phyloP scores from a whole-genome alignment of 441 rosid species.

The Omphalea diandra region DNA sequence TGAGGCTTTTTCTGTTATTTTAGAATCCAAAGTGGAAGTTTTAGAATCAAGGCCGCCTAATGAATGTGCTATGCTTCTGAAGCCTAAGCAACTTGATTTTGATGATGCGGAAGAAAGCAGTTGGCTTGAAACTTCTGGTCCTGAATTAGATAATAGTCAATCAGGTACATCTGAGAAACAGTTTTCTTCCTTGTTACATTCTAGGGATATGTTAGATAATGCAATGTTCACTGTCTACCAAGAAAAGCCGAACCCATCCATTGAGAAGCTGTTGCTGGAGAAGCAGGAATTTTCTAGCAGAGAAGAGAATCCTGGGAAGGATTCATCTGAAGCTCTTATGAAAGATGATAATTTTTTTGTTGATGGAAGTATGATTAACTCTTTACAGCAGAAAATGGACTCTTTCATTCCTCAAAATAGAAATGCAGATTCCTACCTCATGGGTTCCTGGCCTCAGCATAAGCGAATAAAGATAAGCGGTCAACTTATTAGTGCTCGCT shows the following conservation, averaged over 20 bases:
- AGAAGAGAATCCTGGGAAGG: constrained; percentile 28
- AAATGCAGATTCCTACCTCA: constrained; percentile 17
- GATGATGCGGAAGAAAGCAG: constrained; percentile 37
- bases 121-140: constrained; percentile 30
- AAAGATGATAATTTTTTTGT: constrained; percentile 17
- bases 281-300: constrained; percentile 28
- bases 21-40: constrained; percentile 29
- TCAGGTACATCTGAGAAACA: constrained; percentile 26
- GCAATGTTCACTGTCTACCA: constrained; percentile 28
- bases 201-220: constrained; percentile 28
- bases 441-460: constrained; percentile 40
- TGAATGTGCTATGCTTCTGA: constrained; percentile 33
- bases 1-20: constrained; percentile 27
- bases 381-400: constrained; percentile 25
- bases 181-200: constrained; percentile 23
- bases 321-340: constrained; percentile 31
- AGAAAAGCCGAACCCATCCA: constrained; percentile 26
- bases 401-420: constrained; percentile 14
- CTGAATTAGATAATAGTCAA: constrained; percentile 26
- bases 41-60: constrained; percentile 27
- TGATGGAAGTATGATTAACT: constrained; percentile 24
- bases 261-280: constrained; percentile 25
- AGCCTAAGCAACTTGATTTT: constrained; percentile 52
- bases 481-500: constrained; percentile 26
- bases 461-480: constrained; percentile 48